phyloP scores from a whole-genome alignment of 495 filamentous ascomycete species.

The Podospora pseudopauciseta region DNA sequence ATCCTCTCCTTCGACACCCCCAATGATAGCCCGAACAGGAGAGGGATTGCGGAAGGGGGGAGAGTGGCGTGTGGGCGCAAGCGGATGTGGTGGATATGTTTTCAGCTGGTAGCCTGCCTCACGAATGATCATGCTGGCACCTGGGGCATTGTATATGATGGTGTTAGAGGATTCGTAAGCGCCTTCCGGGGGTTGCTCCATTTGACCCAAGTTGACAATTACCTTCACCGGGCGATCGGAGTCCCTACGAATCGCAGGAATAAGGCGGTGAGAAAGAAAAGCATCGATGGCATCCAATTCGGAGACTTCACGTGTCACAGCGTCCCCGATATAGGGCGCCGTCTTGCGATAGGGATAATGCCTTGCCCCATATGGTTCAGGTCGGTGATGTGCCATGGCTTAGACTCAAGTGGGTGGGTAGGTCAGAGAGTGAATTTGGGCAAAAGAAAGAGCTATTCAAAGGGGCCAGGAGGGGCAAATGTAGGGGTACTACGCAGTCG shows the following conservation, averaged over 20 bases:
- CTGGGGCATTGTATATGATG: constrained; percentile 2
- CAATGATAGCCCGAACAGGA: background rate
- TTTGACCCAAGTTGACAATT: constrained; percentile 4
- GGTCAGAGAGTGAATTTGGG: too few species aligned
- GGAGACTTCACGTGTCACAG: background rate
- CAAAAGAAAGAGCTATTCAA: background rate
- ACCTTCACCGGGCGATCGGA: constrained; percentile 5
- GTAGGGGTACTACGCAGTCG: background rate
- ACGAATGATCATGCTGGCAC: background rate
- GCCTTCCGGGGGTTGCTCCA: background rate
- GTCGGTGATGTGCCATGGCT: background rate
- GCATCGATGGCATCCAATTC: background rate
- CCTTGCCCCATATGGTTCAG: background rate
- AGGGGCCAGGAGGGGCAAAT: background rate
- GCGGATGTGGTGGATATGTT: background rate
- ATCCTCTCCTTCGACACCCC: background rate
- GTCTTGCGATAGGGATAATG: background rate
- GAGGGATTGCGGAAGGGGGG: background rate
- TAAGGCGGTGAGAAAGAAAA: background rate
- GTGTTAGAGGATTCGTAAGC: background rate
- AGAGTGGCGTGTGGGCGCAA: background rate
- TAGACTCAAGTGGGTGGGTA: background rate
- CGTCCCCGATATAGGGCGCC: too few species aligned
- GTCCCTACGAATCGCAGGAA: background rate
- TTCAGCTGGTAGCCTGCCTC: background rate